phyloP scores from a whole-genome alignment of 2,329 filamentous ascomycete genomes.

The Chrysosporium keratinophilum region DNA sequence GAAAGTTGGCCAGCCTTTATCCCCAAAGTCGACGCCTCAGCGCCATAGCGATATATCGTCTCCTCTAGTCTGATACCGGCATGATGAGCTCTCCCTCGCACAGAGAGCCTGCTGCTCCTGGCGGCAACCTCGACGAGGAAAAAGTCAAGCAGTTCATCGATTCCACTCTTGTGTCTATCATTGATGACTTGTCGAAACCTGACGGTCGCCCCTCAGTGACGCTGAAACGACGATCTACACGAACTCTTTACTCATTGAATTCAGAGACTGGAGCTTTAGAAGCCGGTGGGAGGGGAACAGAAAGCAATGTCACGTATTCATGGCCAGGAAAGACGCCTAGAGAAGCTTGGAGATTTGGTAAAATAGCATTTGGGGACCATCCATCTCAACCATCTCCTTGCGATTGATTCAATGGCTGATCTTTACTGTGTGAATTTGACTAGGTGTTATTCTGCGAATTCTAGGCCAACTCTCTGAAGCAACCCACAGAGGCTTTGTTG shows the following conservation, averaged over 20 bases:
- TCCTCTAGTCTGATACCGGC: not conserved
- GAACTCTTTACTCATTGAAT: conserved; percentile 23
- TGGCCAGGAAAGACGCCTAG: conserved; percentile 47
- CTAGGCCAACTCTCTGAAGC: conserved; percentile 47
- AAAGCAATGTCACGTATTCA: conserved; percentile 28
- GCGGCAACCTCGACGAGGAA: conserved; percentile 1
- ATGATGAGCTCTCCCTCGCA: not conserved
- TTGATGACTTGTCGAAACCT: conserved; percentile 22
- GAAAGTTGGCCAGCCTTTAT: too few relatives aligned
- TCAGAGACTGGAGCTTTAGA: conserved; percentile 24
- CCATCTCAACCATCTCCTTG: not conserved
- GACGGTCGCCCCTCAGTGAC: conserved; percentile 23
- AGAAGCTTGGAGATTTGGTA: conserved; percentile 51
- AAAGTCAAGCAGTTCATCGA: conserved; percentile 26
- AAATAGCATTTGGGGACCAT: conserved; percentile 1
- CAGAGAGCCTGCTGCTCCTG: not conserved
- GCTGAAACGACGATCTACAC: conserved; percentile 22
- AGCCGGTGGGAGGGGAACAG: not conserved
- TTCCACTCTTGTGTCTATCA: conserved; percentile 19
- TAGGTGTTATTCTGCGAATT: conserved; percentile 47
- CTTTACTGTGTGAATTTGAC: not conserved
- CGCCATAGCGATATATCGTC: not conserved
- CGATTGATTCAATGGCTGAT: not conserved
- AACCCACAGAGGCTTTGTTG: conserved; percentile 37
- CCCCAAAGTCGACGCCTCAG: too few relatives aligned